Evolutionary conservation across 768 basidiomycete genomes (phyloP).

Genomic region (Agrocybe praecox): DNA sequence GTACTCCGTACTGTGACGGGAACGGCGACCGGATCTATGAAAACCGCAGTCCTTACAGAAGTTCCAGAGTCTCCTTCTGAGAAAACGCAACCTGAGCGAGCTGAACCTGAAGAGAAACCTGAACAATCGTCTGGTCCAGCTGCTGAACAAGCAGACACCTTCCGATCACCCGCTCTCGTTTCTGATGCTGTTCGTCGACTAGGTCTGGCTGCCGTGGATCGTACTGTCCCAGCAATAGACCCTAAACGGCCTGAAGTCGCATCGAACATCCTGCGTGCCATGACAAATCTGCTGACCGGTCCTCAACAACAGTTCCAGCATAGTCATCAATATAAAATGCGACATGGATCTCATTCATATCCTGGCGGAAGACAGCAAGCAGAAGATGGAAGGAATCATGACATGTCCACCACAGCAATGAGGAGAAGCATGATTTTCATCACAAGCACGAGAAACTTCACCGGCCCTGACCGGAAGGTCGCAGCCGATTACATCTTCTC

Average conservation of each 20-base stretch:
- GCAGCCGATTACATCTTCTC: slow-evolving; percentile 66
- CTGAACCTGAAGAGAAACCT: slow-evolving; percentile 14
- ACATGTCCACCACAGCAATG: slow-evolving; percentile 35
- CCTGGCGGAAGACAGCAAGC: slow-evolving; percentile 42
- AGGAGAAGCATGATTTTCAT: slow-evolving; percentile 64
- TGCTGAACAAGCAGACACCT: slow-evolving; percentile 34
- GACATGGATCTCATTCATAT: not conserved
- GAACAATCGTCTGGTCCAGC: no score
- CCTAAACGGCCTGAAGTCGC: slow-evolving; percentile 48
- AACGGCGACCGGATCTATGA: slow-evolving; percentile 37
- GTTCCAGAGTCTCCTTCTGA: slow-evolving; percentile 22
- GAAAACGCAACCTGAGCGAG: slow-evolving; percentile 13
- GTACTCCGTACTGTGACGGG: slow-evolving; percentile 48
- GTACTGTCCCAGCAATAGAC: slow-evolving; percentile 38
- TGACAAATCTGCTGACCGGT: slow-evolving; percentile 75
- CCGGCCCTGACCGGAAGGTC: slow-evolving; percentile 55
- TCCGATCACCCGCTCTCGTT: slow-evolving; percentile 68
- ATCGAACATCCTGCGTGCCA: slow-evolving; percentile 68
- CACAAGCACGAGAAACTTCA: slow-evolving; percentile 50
- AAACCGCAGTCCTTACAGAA: slow-evolving; percentile 11
- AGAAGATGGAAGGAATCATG: slow-evolving; percentile 41
- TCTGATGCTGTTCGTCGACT: slow-evolving; percentile 76
- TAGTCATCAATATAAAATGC: slow-evolving; percentile 18
- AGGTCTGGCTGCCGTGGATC: slow-evolving; percentile 62
- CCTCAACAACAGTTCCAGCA: slow-evolving; percentile 47